These are phyloP conservation scores for Ascochyta fabae DNA, from an alignment of 2,329 filamentous ascomycete genomes.

Conservation along the genomic window DNA sequence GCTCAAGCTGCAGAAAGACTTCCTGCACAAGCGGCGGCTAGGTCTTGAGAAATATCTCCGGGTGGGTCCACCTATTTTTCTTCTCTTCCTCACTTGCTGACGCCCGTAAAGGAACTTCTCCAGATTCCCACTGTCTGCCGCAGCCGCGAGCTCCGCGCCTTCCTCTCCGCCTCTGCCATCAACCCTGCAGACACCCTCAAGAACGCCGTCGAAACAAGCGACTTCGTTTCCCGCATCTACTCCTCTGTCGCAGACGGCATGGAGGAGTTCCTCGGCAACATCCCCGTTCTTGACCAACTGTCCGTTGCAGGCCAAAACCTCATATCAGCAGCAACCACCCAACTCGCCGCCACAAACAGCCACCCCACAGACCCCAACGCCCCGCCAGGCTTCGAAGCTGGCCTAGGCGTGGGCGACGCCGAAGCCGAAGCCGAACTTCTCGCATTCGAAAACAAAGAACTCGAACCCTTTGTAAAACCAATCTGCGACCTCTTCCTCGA, in stretches of 20 bases:
- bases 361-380: constrained; percentile 15
- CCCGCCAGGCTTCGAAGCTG: constrained; percentile 46
- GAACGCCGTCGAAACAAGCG: constrained; percentile 65
- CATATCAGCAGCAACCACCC: constrained; percentile 72
- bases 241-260: constrained; percentile 97
- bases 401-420: constrained; percentile 60
- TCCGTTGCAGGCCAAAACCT: constrained; percentile 92
- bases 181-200: constrained; percentile 69
- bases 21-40: constrained; percentile 83
- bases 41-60: constrained; percentile 84
- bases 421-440: constrained; percentile 95
- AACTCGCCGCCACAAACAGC: constrained; percentile 51
- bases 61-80: constrained; percentile 21
- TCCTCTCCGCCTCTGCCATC: constrained; percentile 85
- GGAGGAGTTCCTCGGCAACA: constrained; percentile 96
- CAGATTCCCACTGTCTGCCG: constrained; percentile 91
- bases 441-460: constrained; percentile 80
- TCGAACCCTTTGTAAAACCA: constrained; percentile 96
- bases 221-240: constrained; percentile 94
- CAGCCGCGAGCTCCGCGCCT: constrained; percentile 88
- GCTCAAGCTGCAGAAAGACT: constrained; percentile 96
- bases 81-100: background rate
- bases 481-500: constrained; percentile 98
- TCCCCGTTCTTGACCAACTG: constrained; percentile 92
- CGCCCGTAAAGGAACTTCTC: constrained; percentile 67